phyloP scores from a whole-genome alignment of 805 yeast genomes.

The Saturnispora ahearnii region DNA sequence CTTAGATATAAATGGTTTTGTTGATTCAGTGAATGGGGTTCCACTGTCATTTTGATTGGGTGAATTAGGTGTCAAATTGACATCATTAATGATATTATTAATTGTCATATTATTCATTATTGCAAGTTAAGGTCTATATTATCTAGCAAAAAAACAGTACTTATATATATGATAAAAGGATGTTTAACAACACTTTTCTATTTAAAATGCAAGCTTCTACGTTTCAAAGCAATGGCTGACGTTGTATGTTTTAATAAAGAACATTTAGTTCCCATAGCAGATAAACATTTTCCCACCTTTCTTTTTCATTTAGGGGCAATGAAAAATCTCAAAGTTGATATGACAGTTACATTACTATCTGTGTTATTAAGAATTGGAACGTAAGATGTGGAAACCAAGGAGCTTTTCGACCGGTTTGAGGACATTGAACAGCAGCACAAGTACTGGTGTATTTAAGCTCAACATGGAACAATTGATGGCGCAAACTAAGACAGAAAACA shows the following conservation, averaged over 20 bases:
- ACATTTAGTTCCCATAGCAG: not conserved
- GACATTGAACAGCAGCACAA: not conserved
- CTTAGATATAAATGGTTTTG: not conserved
- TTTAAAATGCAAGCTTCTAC: too few relatives aligned
- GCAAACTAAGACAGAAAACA: conserved; percentile 16
- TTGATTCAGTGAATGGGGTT: not conserved
- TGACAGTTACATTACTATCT: not conserved
- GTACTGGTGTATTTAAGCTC: not conserved
- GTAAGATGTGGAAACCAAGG: not conserved
- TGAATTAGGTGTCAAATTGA: not conserved
- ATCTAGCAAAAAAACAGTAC: too few relatives aligned
- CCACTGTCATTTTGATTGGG: not conserved
- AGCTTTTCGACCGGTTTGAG: not conserved
- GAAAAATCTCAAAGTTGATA: not conserved
- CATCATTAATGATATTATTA: not conserved
- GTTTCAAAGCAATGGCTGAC: not conserved
- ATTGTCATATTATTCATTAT: not conserved
- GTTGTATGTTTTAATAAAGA: not conserved
- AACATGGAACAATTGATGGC: not conserved
- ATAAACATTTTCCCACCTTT: not conserved
- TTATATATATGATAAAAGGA: not conserved
- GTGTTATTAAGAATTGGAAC: not conserved
- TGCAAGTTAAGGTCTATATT: not conserved
- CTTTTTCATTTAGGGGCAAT: not conserved
- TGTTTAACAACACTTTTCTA: not conserved